Conservation (phyloP, 2,329 filamentous ascomycete species). For the Hypoxylon sp. region DNA sequence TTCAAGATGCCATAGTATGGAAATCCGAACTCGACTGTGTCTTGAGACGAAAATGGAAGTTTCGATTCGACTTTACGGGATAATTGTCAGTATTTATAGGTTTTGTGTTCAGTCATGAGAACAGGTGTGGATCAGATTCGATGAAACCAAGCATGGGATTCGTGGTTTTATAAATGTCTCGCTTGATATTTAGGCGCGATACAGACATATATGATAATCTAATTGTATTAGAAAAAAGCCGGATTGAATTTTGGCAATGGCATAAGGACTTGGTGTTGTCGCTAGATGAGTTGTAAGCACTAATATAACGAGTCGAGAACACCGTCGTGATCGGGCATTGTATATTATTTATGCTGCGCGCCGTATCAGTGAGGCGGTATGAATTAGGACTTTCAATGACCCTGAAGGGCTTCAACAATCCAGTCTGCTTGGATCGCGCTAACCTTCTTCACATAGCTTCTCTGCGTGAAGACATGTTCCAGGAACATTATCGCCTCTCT, state of each 20-base stretch:
- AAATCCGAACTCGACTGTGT: background rate
- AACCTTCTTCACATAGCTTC: conserved; percentile 77
- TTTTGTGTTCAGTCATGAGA: background rate
- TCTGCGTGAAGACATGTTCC: conserved; percentile 76
- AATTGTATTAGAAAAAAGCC: no score
- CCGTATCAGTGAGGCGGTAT: background rate
- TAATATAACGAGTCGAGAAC: background rate
- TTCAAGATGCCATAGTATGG: background rate
- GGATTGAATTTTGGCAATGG: no score
- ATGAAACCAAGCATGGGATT: background rate
- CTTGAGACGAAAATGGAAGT: background rate
- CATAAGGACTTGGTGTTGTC: no score
- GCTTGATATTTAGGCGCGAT: no score
- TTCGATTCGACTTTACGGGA: background rate
- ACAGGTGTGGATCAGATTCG: background rate
- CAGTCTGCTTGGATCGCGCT: conserved; percentile 72
- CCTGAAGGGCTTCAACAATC: conserved; percentile 65
- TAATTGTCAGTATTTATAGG: background rate
- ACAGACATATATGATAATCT: no score
- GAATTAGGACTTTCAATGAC: background rate
- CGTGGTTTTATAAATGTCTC: background rate
- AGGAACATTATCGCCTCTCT: conserved; percentile 78
- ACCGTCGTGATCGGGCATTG: no score
- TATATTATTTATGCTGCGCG: background rate
- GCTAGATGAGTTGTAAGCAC: no score